phyloP scores from a whole-genome alignment of 2,329 filamentous ascomycete species.

The Epichloe festucae region DNA sequence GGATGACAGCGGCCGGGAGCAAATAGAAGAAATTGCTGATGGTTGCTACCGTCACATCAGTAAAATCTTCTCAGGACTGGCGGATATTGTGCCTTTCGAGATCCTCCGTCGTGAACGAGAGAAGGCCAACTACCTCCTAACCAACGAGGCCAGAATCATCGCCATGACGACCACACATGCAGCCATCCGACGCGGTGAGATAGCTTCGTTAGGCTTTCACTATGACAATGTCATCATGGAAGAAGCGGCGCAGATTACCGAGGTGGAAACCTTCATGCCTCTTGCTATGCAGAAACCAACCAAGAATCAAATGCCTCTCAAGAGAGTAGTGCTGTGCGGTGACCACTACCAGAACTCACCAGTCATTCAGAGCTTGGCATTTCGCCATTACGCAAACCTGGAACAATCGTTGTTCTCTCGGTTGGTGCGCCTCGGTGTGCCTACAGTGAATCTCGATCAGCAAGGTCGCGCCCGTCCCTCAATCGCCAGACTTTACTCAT shows the following conservation, averaged over 20 bases:
- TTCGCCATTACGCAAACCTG: slow-evolving; percentile 88
- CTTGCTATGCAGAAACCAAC: slow-evolving; percentile 78
- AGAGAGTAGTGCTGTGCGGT: slow-evolving; percentile 82
- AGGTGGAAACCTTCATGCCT: slow-evolving; percentile 94
- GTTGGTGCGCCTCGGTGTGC: slow-evolving; percentile 83
- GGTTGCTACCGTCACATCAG: slow-evolving; percentile 83
- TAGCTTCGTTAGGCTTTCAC: slow-evolving; percentile 81
- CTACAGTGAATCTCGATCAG: slow-evolving; percentile 76
- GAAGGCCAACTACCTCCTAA: slow-evolving; percentile 89
- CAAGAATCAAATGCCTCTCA: slow-evolving; percentile 59
- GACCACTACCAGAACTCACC: slow-evolving; percentile 97
- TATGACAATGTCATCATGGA: slow-evolving; percentile 99
- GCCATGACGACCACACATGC: slow-evolving; percentile 99
- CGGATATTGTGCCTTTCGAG: slow-evolving; percentile 90
- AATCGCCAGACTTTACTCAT: slow-evolving; percentile 81
- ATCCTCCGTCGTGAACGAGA: slow-evolving; percentile 79
- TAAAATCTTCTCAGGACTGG: slow-evolving; percentile 83
- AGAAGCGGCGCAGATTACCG: slow-evolving; percentile 94
- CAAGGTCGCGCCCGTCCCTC: slow-evolving; percentile 83
- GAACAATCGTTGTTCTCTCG: slow-evolving; percentile 92
- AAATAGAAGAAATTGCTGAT: slow-evolving; percentile 60
- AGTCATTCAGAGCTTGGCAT: slow-evolving; percentile 86
- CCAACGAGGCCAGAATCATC: slow-evolving; percentile 91
- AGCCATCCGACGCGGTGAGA: slow-evolving; percentile 84
- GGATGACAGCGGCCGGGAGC: slow-evolving; percentile 46